Evolutionary conservation across 352 stramenopile species (phyloP).

Genomic region (Phytophthora cryptogea): DNA sequence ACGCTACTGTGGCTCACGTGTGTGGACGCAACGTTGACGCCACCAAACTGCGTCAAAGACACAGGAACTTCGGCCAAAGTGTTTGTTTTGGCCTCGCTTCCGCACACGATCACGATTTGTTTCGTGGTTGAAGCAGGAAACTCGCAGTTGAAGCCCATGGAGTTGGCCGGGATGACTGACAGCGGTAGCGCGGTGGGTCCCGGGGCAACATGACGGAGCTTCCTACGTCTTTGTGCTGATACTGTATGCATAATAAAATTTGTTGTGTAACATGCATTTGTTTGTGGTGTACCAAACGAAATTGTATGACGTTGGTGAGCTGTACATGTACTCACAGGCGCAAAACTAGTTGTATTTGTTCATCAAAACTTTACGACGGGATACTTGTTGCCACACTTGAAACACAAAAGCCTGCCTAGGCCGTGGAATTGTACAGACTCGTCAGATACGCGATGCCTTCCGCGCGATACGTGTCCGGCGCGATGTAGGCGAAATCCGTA

Average conservation of each 20-base stretch:
- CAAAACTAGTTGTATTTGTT: not conserved
- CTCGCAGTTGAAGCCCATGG: not conserved
- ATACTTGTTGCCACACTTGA: not conserved
- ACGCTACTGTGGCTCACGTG: not conserved
- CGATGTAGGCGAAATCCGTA: constrained; percentile 21
- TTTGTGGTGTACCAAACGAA: no score
- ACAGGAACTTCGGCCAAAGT: no score
- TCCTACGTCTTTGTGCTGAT: no score
- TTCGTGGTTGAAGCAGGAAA: constrained; percentile 12
- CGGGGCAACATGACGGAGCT: no score
- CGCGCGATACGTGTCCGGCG: constrained; percentile 24
- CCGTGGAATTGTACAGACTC: constrained; percentile 17
- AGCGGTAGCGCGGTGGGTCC: not conserved
- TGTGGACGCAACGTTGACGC: not conserved
- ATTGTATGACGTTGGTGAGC: no score
- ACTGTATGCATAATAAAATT: no score
- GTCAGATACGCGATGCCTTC: constrained; percentile 28
- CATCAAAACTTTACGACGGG: no score
- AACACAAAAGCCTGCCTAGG: constrained; percentile 4
- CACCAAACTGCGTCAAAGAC: not conserved
- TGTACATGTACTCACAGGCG: no score
- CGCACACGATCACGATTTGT: constrained; percentile 1
- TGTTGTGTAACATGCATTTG: no score
- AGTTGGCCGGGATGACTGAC: not conserved
- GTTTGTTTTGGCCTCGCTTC: no score